Percentiles rank a stretch among this genome's conserved stretches.
phyloP scores from a whole-genome alignment of 768 basidiomycete genomes.

The Pulveroboletus sp. region DNA sequence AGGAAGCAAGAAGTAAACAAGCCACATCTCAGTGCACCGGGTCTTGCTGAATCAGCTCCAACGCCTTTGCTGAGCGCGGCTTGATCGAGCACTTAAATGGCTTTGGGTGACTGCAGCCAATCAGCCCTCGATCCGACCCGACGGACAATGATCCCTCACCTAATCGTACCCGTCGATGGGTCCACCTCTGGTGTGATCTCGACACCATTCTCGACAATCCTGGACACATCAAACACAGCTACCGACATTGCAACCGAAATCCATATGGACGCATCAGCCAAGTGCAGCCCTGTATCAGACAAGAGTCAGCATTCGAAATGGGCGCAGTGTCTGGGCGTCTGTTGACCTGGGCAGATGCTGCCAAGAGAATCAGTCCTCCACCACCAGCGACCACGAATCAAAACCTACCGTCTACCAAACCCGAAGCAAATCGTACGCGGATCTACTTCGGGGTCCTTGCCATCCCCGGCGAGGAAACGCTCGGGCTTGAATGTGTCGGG shows the following conservation, averaged over 20 bases:
- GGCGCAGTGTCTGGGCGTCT: not conserved
- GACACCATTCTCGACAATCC: slow-evolving; percentile 42
- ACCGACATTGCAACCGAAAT: slow-evolving; percentile 42
- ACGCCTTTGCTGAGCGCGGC: slow-evolving; percentile 58
- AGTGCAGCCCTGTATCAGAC: slow-evolving; percentile 39
- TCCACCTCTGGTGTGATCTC: slow-evolving; percentile 54
- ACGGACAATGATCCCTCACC: slow-evolving; percentile 32
- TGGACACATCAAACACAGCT: slow-evolving; percentile 47
- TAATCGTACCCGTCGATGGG: slow-evolving; percentile 62
- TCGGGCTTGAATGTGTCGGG: slow-evolving; percentile 60
- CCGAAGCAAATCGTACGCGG: slow-evolving; percentile 65
- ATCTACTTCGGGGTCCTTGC: slow-evolving; percentile 46
- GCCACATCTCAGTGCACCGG: slow-evolving; percentile 29
- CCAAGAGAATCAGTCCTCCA: slow-evolving; percentile 1
- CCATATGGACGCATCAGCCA: slow-evolving; percentile 53
- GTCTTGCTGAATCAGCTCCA: slow-evolving; percentile 51
- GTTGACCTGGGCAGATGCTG: slow-evolving; percentile 30
- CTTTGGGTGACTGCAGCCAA: slow-evolving; percentile 47
- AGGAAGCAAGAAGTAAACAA: no score
- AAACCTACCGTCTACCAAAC: slow-evolving; percentile 58
- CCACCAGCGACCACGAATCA: slow-evolving; percentile 1
- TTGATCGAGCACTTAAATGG: slow-evolving; percentile 59
- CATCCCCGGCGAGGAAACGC: slow-evolving; percentile 45
- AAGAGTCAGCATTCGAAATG: slow-evolving; percentile 24
- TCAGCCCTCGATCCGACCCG: slow-evolving; percentile 1